phyloP scores from a whole-genome alignment of 2,329 filamentous ascomycete species.

The Albifimbria verrucaria region DNA sequence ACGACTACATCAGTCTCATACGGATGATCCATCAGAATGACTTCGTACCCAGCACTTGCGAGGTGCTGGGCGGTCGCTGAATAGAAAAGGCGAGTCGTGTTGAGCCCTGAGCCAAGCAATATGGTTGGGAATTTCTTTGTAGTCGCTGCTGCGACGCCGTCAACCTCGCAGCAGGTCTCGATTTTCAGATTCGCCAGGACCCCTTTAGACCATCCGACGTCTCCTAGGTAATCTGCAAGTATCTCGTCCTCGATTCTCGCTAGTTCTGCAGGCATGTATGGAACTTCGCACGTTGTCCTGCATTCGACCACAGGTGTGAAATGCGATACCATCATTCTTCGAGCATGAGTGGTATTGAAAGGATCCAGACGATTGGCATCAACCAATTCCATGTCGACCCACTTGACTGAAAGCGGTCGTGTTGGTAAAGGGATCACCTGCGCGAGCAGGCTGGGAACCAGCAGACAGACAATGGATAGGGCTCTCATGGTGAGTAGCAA shows the following conservation, averaged over 20 bases:
- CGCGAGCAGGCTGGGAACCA: background rate
- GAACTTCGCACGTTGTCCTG: conserved; percentile 10
- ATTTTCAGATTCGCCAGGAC: background rate
- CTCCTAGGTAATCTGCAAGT: conserved; percentile 6
- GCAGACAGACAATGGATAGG: background rate
- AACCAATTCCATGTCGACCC: conserved; percentile 2
- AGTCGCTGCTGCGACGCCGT: too few relatives aligned
- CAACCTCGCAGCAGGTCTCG: background rate
- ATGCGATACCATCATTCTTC: conserved; percentile 7
- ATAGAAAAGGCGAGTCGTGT: background rate
- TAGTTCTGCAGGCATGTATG: conserved; percentile 13
- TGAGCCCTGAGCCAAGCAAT: background rate
- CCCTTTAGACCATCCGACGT: background rate
- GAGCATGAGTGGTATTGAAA: conserved; percentile 3
- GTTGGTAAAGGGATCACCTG: background rate
- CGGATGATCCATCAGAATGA: background rate
- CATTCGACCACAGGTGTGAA: conserved; percentile 14
- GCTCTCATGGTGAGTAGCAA: background rate
- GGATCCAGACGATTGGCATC: conserved; percentile 6
- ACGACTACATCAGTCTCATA: background rate
- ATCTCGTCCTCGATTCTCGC: conserved; percentile 14
- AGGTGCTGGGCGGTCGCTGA: background rate
- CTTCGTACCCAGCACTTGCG: background rate
- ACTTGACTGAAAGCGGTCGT: background rate
- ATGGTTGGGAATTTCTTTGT: background rate